phyloP scores from a whole-genome alignment of 2,329 filamentous ascomycete species.

The Sclerotinia glacialis region DNA sequence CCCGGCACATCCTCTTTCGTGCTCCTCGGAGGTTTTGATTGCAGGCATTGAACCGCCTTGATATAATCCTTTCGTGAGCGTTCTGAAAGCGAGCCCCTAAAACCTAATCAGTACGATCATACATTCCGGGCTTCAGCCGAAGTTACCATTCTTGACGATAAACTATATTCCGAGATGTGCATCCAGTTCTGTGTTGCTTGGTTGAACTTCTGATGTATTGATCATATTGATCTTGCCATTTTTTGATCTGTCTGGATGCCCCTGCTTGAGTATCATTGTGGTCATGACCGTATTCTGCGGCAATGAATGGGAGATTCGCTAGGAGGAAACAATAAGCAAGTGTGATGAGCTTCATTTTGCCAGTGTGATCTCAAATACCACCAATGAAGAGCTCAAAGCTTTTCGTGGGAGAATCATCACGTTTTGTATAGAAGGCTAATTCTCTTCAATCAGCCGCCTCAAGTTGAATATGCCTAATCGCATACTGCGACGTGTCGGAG shows the following conservation, averaged over 20 bases:
- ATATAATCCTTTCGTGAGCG: slow-evolving; percentile 38
- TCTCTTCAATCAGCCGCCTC: not conserved
- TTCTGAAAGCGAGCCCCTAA: slow-evolving; percentile 11
- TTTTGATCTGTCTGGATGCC: slow-evolving; percentile 2
- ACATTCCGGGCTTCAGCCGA: too few relatives aligned
- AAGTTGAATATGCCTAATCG: not conserved
- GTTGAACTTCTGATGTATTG: not conserved
- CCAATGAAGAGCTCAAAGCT: not conserved
- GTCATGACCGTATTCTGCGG: not conserved
- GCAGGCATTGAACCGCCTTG: slow-evolving; percentile 43
- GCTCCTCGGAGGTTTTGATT: slow-evolving; percentile 38
- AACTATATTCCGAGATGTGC: slow-evolving; percentile 3
- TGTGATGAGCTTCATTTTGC: slow-evolving; percentile 1
- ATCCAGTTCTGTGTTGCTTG: not conserved
- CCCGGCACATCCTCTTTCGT: slow-evolving; percentile 37
- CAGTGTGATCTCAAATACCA: not conserved
- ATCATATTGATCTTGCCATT: slow-evolving; percentile 10
- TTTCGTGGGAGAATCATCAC: not conserved
- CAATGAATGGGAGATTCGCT: not conserved
- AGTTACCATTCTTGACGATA: slow-evolving; percentile 14
- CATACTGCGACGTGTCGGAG: not conserved
- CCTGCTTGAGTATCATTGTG: not conserved
- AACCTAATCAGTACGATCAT: not conserved
- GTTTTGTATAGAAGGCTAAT: not conserved
- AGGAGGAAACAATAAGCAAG: not conserved